A percentile compares a stretch with the other conserved stretches of the same genome.
phyloP scores from a whole-genome alignment of 2,329 filamentous ascomycete genomes.

The Macrophomina phaseolina region DNA sequence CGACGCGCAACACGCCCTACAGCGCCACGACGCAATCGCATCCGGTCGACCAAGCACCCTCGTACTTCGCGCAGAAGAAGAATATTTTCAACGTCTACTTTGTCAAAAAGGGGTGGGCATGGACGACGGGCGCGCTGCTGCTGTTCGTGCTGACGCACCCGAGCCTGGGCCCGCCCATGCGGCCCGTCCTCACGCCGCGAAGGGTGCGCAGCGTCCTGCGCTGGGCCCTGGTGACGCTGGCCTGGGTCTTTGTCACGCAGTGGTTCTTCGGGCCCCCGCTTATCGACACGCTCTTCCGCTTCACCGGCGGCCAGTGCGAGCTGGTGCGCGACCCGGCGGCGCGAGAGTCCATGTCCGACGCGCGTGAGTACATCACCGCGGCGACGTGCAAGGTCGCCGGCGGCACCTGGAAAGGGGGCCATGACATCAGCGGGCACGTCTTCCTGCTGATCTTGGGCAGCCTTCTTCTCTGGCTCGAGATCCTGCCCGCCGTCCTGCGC shows the following conservation, averaged over 20 bases:
- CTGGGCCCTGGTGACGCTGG: constrained; percentile 73
- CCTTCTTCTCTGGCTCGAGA: constrained; percentile 80
- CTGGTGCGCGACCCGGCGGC: constrained; percentile 56
- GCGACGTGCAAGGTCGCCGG: constrained; percentile 83
- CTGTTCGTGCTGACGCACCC: constrained; percentile 74
- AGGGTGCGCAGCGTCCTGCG: constrained; percentile 67
- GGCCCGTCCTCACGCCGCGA: constrained; percentile 49
- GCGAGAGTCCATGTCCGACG: constrained; percentile 52
- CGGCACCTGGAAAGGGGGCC: constrained; percentile 87
- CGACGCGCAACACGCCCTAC: constrained; percentile 66
- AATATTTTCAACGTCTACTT: constrained; percentile 94
- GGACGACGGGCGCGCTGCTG: constrained; percentile 78
- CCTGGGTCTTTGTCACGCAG: constrained; percentile 89
- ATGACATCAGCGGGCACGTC: constrained; percentile 95
- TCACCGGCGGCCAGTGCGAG: constrained; percentile 86
- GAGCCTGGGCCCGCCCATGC: constrained; percentile 52
- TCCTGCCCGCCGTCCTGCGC: constrained; percentile 65
- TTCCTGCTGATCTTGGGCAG: constrained; percentile 89
- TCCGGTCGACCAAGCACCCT: constrained; percentile 64
- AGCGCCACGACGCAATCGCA: constrained; percentile 68
- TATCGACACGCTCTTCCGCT: constrained; percentile 87
- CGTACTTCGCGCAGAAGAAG: constrained; percentile 91
- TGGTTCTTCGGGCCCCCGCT: constrained; percentile 94
- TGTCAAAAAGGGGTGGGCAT: constrained; percentile 94
- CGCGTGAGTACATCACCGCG: constrained; percentile 67